A percentile compares a stretch with the other conserved stretches of the same genome.
Evolutionary conservation across 495 filamentous ascomycete species (phyloP).

Genomic region (Tuber microsphaerosporum): DNA sequence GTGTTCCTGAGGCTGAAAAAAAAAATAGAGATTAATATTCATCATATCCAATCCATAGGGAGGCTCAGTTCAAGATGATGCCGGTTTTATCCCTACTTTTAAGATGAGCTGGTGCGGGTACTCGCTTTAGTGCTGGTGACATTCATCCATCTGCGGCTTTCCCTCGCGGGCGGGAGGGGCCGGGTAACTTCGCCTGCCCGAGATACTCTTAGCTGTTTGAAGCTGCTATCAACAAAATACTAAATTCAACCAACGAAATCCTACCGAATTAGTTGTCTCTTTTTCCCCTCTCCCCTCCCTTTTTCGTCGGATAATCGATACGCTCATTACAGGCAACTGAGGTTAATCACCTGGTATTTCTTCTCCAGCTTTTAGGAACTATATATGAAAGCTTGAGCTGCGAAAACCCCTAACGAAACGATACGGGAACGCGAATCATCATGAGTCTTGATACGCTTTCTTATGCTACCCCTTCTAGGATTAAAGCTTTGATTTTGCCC

Average conservation of each 20-base stretch:
- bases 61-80: not conserved
- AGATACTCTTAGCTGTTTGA: not conserved
- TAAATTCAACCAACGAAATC: not conserved
- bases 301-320: not conserved
- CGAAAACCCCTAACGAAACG: not conserved
- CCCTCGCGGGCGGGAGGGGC: not conserved
- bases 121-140: not conserved
- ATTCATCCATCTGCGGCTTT: not conserved
- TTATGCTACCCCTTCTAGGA: conserved; percentile 78
- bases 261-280: not conserved
- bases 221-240: not conserved
- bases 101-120: not conserved
- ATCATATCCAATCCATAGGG: not conserved
- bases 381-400: not conserved
- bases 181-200: not conserved
- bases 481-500: conserved; percentile 75
- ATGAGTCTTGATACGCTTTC: conserved; percentile 84
- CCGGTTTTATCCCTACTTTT: not conserved
- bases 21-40: not conserved
- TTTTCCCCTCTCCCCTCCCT: not conserved
- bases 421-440: conserved; percentile 17
- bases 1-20: not conserved
- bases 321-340: not conserved
- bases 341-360: not conserved
- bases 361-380: not conserved